Evolutionary conservation across 371 early-diverging fungal species (phyloP).

Genomic region (Syncephalastrum racemosum): DNA sequence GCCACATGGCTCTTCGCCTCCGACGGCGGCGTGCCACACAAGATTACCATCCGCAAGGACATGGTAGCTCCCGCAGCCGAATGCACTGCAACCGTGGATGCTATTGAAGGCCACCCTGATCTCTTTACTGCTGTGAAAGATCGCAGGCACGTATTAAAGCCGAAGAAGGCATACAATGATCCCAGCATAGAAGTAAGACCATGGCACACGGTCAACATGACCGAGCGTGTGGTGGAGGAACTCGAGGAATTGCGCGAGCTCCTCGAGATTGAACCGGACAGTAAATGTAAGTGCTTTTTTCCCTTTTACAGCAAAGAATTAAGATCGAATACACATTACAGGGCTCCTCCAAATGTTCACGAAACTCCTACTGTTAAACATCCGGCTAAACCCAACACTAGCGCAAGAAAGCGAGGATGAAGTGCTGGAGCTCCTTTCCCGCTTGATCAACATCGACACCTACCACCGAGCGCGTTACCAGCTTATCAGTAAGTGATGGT

Average conservation of each 20-base stretch:
- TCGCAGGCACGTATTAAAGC: not conserved
- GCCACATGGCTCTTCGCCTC: no score
- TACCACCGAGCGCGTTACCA: slow-evolving; percentile 62
- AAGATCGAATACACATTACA: slow-evolving; percentile 13
- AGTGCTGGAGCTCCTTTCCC: slow-evolving; percentile 51
- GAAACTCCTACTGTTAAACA: slow-evolving; percentile 42
- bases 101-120: not conserved
- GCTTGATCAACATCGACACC: slow-evolving; percentile 55
- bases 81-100: not conserved
- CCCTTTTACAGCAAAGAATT: slow-evolving; percentile 8
- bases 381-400: slow-evolving; percentile 15
- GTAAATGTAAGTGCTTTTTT: slow-evolving; percentile 66
- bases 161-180: not conserved
- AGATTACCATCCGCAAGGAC: no score
- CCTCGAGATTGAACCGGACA: slow-evolving; percentile 83
- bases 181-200: not conserved
- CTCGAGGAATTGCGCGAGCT: slow-evolving; percentile 73
- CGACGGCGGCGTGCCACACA: no score
- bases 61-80: no score
- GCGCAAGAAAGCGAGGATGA: slow-evolving; percentile 41
- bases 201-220: slow-evolving; percentile 47
- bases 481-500: slow-evolving; percentile 53
- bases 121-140: not conserved
- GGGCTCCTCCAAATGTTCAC: slow-evolving; percentile 57
- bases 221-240: slow-evolving; percentile 56